These are phyloP conservation scores for Wallacemonas sp. DNA, from an alignment of 208 protist species.

Conservation along the genomic window DNA sequence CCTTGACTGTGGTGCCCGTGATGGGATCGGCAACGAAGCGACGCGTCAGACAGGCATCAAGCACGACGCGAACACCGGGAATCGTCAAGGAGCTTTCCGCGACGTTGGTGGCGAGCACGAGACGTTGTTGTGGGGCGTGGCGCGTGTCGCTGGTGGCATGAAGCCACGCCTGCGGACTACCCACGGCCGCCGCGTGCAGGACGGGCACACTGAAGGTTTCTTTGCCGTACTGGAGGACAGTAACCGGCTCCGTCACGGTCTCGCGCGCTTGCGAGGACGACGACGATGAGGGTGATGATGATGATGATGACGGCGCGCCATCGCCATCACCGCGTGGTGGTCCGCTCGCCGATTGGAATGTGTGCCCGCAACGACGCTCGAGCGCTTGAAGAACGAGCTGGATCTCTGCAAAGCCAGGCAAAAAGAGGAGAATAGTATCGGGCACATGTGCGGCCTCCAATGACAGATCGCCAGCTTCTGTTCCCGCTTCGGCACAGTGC, in stretches of 20 bases:
- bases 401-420: conserved; percentile 77
- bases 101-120: conserved; percentile 74
- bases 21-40: conserved; percentile 41
- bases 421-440: conserved; percentile 65
- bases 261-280: too few species aligned
- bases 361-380: conserved; percentile 36
- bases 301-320: too few species aligned
- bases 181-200: conserved; percentile 58
- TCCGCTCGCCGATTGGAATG: background rate
- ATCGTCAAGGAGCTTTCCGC: conserved; percentile 85
- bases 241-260: conserved; percentile 15
- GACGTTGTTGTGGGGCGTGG: conserved; percentile 32
- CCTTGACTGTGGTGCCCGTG: conserved; percentile 51
- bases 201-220: conserved; percentile 62
- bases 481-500: too few species aligned
- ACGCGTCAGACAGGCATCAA: conserved; percentile 68
- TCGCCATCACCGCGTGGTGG: background rate
- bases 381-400: conserved; percentile 53
- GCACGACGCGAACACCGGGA: conserved; percentile 58
- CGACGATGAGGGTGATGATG: too few species aligned
- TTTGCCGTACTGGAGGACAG: conserved; percentile 44
- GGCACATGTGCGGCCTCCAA: conserved; percentile 16
- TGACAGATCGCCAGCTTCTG: too few species aligned
- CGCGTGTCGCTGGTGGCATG: conserved; percentile 37
- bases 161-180: conserved; percentile 46